Evolutionary conservation across 495 filamentous ascomycete species (phyloP), one percentile per base, ranked within the genome.

Genomic region (Zalerion maritima): DNA sequence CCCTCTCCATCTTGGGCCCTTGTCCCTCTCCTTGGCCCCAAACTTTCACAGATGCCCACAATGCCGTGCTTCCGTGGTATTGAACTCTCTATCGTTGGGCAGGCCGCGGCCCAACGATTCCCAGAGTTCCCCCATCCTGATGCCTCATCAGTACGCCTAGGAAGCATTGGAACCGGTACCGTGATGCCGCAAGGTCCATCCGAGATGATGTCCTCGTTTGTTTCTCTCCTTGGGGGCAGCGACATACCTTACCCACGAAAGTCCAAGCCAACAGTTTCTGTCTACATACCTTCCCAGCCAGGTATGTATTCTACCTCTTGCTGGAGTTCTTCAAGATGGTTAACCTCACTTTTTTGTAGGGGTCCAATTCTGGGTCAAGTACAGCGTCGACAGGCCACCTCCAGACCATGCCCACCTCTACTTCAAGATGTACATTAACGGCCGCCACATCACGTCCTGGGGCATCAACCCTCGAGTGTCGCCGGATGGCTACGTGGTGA

Each of bases 61-160:
- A 69, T 69, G 63, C 63, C 65, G 6, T 49, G 37, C 24, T 52
- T 61, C 28, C 55, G 60, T 9, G 58, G 60, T 5, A 55, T 69
- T 27, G 54, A 58, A 24, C 22, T 66, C 2, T 55, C 47, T 10
- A 40, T 64, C 13, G 40, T 45, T 19, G 40, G 50, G 6, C 31
- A 50, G 20, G 35, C 49, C n/a, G 40, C 43, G 2, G 28, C 47
- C 6, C 45, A 43, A 22, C 35, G 18, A 6, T 36, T 64, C 1
- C 52, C 57, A 14, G 65, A 70, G 32, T 68, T 58, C 31, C 55
- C 60, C 7, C 64, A 70, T 31, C 62, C 63, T 2, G 64, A 70
- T 15, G 52, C 49, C 33, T 58, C 58, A 0, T 62, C 54, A 14
- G 49, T 49, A 19, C 40, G 37, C 13, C 38, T 62, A 6, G 19